phyloP scores from a whole-genome alignment of 306 rosid species.

The Sophora flavescens region DNA sequence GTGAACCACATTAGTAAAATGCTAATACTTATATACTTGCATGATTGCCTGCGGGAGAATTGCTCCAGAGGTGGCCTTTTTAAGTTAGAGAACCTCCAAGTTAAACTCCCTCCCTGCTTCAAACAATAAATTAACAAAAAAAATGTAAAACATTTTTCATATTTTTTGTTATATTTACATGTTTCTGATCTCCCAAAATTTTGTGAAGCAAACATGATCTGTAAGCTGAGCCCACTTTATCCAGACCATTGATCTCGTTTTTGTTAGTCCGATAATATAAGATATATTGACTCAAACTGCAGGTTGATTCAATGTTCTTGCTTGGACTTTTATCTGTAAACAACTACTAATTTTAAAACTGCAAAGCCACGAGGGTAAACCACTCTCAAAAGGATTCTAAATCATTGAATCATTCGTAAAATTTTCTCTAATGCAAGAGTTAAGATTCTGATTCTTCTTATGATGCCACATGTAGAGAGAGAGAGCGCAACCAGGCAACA shows the following conservation, averaged over 20 bases:
- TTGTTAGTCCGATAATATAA: constrained; percentile 26
- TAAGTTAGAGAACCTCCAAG: constrained; percentile 50
- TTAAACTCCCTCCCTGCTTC: constrained; percentile 48
- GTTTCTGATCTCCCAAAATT: constrained; percentile 25
- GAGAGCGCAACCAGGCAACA: not conserved
- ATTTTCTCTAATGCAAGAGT: not conserved
- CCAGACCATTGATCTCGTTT: constrained; percentile 1
- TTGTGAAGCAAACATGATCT: constrained; percentile 31
- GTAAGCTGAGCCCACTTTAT: constrained; percentile 26
- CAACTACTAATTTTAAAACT: not conserved
- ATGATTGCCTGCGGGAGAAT: constrained; percentile 51
- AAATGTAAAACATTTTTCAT: constrained; percentile 45
- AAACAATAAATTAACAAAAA: constrained; percentile 32
- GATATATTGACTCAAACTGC: constrained; percentile 5
- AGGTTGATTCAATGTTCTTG: constrained; percentile 13
- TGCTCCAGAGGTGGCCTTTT: constrained; percentile 49
- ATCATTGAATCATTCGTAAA: constrained; percentile 3
- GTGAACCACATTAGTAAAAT: constrained; percentile 40
- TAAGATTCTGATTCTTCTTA: constrained; percentile 17
- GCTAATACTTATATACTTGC: constrained; percentile 38
- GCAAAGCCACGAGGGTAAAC: constrained; percentile 21
- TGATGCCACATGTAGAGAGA: not conserved
- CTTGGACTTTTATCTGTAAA: constrained; percentile 4
- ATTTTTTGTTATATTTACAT: constrained; percentile 34
- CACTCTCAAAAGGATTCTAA: not conserved